Evolutionary conservation across 2,329 filamentous ascomycete species (phyloP).

Genomic region (Orbilia quercus): DNA sequence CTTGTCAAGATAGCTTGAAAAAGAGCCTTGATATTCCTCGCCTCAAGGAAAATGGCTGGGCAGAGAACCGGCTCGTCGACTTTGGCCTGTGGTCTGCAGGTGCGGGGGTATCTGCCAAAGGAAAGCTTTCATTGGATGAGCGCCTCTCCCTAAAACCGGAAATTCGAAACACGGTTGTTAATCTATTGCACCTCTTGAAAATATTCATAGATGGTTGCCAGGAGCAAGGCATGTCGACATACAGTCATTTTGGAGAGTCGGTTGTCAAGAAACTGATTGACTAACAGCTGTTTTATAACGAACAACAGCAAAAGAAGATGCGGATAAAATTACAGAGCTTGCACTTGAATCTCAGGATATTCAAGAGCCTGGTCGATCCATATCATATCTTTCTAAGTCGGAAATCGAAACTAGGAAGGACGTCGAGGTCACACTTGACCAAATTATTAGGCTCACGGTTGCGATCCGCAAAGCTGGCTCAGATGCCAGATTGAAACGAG

Average conservation of each 20-base stretch:
- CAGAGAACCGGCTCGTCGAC: conserved; percentile 42
- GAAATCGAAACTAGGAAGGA: conserved; percentile 32
- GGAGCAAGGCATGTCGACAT: conserved; percentile 15
- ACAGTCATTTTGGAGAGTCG: not conserved
- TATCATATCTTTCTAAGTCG: not conserved
- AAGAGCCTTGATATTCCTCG: conserved; percentile 20
- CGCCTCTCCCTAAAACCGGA: conserved; percentile 29
- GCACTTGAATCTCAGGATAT: not conserved
- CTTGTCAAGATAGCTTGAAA: conserved; percentile 22
- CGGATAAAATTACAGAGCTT: not conserved
- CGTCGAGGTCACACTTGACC: conserved; percentile 35
- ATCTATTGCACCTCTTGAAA: conserved; percentile 32
- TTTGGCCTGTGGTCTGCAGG: conserved; percentile 47
- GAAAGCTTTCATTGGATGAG: conserved; percentile 42
- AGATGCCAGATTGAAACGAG: conserved; percentile 25
- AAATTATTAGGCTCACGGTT: conserved; percentile 42
- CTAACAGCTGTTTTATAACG: not conserved
- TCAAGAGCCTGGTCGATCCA: not conserved
- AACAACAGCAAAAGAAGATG: not conserved
- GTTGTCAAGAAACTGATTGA: not conserved
- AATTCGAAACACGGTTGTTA: conserved; percentile 21
- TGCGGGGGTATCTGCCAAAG: conserved; percentile 37
- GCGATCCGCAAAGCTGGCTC: conserved; percentile 40
- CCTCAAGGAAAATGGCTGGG: conserved; percentile 37
- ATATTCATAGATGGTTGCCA: conserved; percentile 34